phyloP scores from a whole-genome alignment of 306 rosid genomes.

The Heteromeles arbutifolia region DNA sequence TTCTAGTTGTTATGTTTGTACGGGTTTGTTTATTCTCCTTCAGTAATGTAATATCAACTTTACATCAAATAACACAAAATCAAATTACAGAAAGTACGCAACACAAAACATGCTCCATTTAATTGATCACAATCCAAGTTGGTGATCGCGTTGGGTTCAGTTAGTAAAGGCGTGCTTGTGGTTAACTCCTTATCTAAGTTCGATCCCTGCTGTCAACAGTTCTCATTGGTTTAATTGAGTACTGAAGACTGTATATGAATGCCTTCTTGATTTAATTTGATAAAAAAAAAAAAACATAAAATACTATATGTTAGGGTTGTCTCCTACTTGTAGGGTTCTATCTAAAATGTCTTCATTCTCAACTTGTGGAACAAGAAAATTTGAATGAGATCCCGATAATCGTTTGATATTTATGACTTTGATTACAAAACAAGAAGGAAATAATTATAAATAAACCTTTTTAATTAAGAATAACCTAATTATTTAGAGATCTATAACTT shows the following conservation, averaged over 20 bases:
- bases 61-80: too few relatives aligned
- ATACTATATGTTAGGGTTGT: background rate
- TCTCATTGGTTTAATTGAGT: background rate
- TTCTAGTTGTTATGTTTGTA: too few relatives aligned
- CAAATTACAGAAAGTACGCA: background rate
- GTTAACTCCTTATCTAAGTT: too few relatives aligned
- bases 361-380: conserved; percentile 21
- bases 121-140: background rate
- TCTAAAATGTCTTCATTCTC: conserved; percentile 22
- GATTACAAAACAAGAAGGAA: conserved; percentile 18
- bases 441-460: background rate
- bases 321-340: conserved; percentile 4
- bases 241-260: background rate
- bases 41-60: background rate
- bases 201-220: too few relatives aligned
- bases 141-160: too few relatives aligned
- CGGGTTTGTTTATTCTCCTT: background rate
- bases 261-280: background rate
- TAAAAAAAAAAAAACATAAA: background rate
- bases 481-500: background rate
- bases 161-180: too few relatives aligned
- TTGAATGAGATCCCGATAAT: background rate
- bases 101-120: background rate
- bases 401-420: conserved; percentile 2
- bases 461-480: background rate